Conservation (phyloP, 768 basidiomycete genomes). For the Lactifluus echinatus region DNA sequence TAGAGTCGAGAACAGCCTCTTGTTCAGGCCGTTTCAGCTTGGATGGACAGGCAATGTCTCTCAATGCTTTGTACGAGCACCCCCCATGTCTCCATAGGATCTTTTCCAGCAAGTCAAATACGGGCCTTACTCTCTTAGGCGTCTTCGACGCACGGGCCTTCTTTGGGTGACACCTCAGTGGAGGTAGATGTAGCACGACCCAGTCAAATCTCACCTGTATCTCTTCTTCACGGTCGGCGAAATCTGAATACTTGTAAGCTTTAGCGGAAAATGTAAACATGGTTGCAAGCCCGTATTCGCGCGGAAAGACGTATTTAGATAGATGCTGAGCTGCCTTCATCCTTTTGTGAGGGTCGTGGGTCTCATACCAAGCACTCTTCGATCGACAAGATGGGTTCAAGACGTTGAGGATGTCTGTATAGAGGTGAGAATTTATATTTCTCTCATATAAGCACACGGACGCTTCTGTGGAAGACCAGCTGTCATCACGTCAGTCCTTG, state of each 20-base stretch:
- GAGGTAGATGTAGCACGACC: not conserved
- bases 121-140: conserved; percentile 58
- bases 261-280: conserved; percentile 37
- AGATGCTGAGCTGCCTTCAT: conserved; percentile 50
- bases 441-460: conserved; percentile 28
- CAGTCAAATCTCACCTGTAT: conserved; percentile 44
- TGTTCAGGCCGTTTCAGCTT: conserved; percentile 44
- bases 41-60: conserved; percentile 63
- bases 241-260: conserved; percentile 38
- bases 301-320: conserved; percentile 79
- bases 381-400: conserved; percentile 35
- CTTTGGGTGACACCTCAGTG: conserved; percentile 24
- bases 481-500: conserved; percentile 39
- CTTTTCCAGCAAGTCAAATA: conserved; percentile 46
- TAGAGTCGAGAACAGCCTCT: conserved; percentile 45
- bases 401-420: conserved; percentile 58
- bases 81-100: conserved; percentile 59
- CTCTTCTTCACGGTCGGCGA: conserved; percentile 54
- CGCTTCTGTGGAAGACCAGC: conserved; percentile 65
- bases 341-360: conserved; percentile 38
- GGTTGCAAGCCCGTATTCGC: conserved; percentile 60
- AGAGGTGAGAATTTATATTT: not conserved
- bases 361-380: conserved; percentile 23
- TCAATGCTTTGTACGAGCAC: conserved; percentile 59
- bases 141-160: conserved; percentile 48